Percentiles rank a stretch among this genome's conserved stretches.
Evolutionary conservation across 1,139 yeast genomes (phyloP).

Genomic region (Yamadazyma pseudoaaseri): DNA sequence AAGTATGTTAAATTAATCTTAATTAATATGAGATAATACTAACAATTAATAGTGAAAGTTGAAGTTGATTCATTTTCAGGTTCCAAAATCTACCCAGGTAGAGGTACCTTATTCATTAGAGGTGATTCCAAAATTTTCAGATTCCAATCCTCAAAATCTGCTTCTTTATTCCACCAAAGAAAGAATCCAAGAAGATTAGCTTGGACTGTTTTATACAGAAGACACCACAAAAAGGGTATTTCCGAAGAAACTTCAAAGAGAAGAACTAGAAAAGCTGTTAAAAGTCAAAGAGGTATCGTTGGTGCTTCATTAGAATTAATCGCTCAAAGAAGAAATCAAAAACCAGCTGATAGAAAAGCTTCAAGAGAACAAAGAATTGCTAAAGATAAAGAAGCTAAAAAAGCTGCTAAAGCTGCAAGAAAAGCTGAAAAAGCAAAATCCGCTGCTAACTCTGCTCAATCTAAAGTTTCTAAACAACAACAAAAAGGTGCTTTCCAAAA

Average conservation of each 20-base stretch:
- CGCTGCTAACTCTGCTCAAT: slow-evolving; percentile 67
- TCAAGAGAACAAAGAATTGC: slow-evolving; percentile 90
- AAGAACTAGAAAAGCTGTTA: slow-evolving; percentile 96
- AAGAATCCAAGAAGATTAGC: slow-evolving; percentile 99
- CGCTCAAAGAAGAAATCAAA: slow-evolving; percentile 94
- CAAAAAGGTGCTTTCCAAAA: slow-evolving; percentile 95
- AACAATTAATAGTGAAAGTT: slow-evolving; percentile 75
- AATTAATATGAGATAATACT: no score
- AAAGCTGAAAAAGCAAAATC: slow-evolving; percentile 90
- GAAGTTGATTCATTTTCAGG: slow-evolving; percentile 99
- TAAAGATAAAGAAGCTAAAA: slow-evolving; percentile 94
- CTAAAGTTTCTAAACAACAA: slow-evolving; percentile 76
- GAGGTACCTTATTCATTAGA: slow-evolving; percentile 99
- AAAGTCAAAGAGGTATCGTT: slow-evolving; percentile 98
- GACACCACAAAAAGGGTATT: slow-evolving; percentile 99
- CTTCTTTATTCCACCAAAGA: slow-evolving; percentile 98
- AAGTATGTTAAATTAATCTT: slow-evolving; percentile 12
- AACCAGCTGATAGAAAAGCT: slow-evolving; percentile 98
- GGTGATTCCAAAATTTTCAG: slow-evolving; percentile 99
- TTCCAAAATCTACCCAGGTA: slow-evolving; percentile 99
- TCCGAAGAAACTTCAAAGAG: slow-evolving; percentile 97
- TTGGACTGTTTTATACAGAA: slow-evolving; percentile 99
- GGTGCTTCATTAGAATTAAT: slow-evolving; percentile 99
- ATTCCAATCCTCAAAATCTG: slow-evolving; percentile 97
- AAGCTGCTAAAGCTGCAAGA: slow-evolving; percentile 90